Base-by-base conservation (phyloP, 306 rosid genomes). In the Mimosa pudica region DNA sequence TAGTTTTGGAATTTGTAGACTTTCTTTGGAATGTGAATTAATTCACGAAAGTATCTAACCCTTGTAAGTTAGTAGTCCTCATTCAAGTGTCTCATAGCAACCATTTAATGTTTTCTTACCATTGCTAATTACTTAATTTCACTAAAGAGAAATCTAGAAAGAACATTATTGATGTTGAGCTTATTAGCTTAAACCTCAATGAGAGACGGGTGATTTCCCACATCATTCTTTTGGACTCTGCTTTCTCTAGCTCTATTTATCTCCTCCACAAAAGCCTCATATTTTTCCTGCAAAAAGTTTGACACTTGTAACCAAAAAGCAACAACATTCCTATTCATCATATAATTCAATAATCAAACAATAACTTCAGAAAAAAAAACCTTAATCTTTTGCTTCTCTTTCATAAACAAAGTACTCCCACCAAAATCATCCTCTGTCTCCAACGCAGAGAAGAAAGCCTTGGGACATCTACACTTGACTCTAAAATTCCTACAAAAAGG, bases 401-500 rank as follows among this genome's bases (percentile, higher is more conserved):
- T 57, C 52, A 61, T 6, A 64, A 85, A 90, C 75, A 78, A 88
- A 57, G 9, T 35, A 20, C 67, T 77, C 57, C 65, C 77, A 45
- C n/a, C 64, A 54, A 73, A 81, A 35, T 57, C 64, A 51, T 74
- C 75, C 47, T 71, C 74, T 2, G 44, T 83, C 36, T 52, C 83
- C 2, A 17, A 77, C 64, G 64, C 71, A 1, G 90, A 87, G 82
- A 90, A 89, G 78, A 89, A 93, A 71, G 88, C 91, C 79, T 85
- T 74, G 20, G 98, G 95, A 54, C 89, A 87, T 79, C 89, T 80
- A 54, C 83, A 78, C 76, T 30, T 71, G 9, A 90, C 81, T 41
- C 61, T 52, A 66, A 86, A 89, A 71, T 73, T 87, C 46, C 20
- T 73, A 68, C 95, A 90, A 72, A 89, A 93, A 0, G 91, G 95